Evolutionary conservation across 1,284 basidiomycete species (phyloP), one percentile per base, ranked within the genome.

Genomic region (Cystobasidium sp.): DNA sequence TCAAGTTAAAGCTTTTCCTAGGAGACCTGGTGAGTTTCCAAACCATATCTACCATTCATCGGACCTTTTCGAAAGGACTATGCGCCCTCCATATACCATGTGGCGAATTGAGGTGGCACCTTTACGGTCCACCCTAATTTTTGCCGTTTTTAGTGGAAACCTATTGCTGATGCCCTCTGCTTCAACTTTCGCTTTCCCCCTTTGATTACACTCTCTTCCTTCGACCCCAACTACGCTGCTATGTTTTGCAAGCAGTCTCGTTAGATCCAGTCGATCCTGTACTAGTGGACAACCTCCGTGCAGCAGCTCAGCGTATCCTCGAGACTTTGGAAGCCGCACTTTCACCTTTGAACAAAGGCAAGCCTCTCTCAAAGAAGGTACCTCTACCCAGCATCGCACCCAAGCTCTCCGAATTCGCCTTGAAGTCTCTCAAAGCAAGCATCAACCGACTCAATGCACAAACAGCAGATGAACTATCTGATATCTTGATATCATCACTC

Each of bases 391-490:
- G 46, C 31, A 51, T 69, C 16, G 55, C 53, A 39, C 68, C 52
- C 14, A 68, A 59, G 46, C 44, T 72, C 7, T 73, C 63, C 12
- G 51, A 31, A 14, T 43, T 68, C 39, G 72, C 72, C 5, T 37
- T 73, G 10, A 68, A 74, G 65, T 56, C 44, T 6, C 51, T 74
- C 2, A 31, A 58, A 47, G 43, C 65, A 14, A 39, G 43, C 37
- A 43, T 74, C 41, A 66, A 47, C 18, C 43, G 56, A 6, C 12
- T 68, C 18, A 52, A 12, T 16, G 22, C 43, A 6, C 14, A 22
- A 44, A 74, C 53, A 16, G 72, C 65, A 31, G 72, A 61, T 52
- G 64, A 68, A 18, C 55, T 74, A 20, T 67, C 65, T 24, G 72
- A 74, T 55, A 39, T 74, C 9, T 65, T 74, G 55, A 10, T 74